A percentile compares a stretch with the other conserved stretches of the same genome.
Conservation (phyloP, 2,329 filamentous ascomycete genomes). For the Corinectria fuckeliana region DNA sequence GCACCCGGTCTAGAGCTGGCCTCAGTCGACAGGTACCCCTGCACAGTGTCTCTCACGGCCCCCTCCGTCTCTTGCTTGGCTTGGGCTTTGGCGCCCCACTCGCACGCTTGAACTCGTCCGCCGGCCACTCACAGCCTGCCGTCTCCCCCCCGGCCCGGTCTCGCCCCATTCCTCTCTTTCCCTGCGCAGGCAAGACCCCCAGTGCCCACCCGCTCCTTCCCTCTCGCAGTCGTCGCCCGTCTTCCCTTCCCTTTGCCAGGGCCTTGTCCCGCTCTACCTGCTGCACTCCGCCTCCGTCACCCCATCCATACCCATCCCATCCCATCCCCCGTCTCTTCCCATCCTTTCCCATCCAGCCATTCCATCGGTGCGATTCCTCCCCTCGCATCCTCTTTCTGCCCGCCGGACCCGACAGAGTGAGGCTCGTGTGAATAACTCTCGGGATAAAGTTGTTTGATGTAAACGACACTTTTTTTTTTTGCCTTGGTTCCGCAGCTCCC, state of each 20-base stretch:
- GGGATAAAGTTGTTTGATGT: conserved; percentile 20
- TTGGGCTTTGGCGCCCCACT: conserved; percentile 15
- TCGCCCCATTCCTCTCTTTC: conserved; percentile 17
- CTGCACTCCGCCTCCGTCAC: conserved; percentile 29
- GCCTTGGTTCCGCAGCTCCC: conserved; percentile 27
- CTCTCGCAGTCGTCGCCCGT: conserved; percentile 4
- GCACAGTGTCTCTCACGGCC: conserved; percentile 36
- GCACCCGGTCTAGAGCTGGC: not conserved
- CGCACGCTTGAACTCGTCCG: conserved; percentile 23
- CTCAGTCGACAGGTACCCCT: conserved; percentile 28
- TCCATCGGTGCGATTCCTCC: conserved; percentile 15
- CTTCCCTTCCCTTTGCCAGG: conserved; percentile 13
- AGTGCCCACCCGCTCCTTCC: conserved; percentile 13
- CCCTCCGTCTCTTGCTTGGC: conserved; percentile 17
- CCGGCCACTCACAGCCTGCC: conserved; percentile 16
- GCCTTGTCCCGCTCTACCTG: conserved; percentile 24
- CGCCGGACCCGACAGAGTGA: conserved; percentile 5
- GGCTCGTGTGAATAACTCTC: not conserved
- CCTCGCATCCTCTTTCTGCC: conserved; percentile 18
- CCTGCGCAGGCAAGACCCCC: too few relatives aligned
- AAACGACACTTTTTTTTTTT: conserved; percentile 17
- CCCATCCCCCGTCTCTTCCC: conserved; percentile 21
- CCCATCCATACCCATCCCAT: conserved; percentile 23
- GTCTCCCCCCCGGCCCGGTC: conserved; percentile 9
- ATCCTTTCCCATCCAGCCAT: conserved; percentile 22